Conservation (phyloP, 495 filamentous ascomycete genomes). For the Cercophora samala region DNA sequence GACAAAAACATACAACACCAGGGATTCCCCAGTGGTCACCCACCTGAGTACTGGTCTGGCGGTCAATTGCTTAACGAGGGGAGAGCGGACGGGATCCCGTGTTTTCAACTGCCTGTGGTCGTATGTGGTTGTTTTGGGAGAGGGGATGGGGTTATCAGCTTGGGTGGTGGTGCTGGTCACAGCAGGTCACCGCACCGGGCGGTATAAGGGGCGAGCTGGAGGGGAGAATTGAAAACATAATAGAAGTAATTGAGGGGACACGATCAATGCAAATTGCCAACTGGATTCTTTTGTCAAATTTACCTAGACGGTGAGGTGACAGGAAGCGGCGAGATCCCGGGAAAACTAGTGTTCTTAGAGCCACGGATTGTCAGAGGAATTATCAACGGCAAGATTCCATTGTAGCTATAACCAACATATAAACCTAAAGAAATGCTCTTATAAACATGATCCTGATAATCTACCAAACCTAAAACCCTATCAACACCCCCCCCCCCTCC, state of each 20-base stretch:
- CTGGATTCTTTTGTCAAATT: too few relatives aligned
- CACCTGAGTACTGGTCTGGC: constrained; percentile 7
- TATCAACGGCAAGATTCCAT: neutral
- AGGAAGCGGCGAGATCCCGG: too few relatives aligned
- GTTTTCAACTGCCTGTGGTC: constrained; percentile 1
- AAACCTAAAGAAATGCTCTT: neutral
- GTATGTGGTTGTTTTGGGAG: neutral
- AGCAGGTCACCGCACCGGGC: too few relatives aligned
- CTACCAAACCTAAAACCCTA: neutral
- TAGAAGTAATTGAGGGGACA: too few relatives aligned
- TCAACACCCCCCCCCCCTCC: too few relatives aligned
- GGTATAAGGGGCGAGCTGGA: too few relatives aligned
- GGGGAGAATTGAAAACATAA: too few relatives aligned
- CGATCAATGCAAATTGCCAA: too few relatives aligned
- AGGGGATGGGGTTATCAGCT: neutral
- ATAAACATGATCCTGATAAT: neutral
- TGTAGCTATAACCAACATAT: neutral
- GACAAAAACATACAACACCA: constrained; percentile 1
- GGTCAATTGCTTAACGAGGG: constrained; percentile 37
- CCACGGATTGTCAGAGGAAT: too few relatives aligned
- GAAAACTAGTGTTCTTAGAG: too few relatives aligned
- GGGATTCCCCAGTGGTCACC: constrained; percentile 8
- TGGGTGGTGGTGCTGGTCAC: neutral
- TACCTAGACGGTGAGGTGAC: too few relatives aligned
- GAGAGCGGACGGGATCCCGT: constrained; percentile 53